Base-by-base conservation (phyloP, 2,329 filamentous ascomycete species). In the Neonectria neomacrospora region DNA sequence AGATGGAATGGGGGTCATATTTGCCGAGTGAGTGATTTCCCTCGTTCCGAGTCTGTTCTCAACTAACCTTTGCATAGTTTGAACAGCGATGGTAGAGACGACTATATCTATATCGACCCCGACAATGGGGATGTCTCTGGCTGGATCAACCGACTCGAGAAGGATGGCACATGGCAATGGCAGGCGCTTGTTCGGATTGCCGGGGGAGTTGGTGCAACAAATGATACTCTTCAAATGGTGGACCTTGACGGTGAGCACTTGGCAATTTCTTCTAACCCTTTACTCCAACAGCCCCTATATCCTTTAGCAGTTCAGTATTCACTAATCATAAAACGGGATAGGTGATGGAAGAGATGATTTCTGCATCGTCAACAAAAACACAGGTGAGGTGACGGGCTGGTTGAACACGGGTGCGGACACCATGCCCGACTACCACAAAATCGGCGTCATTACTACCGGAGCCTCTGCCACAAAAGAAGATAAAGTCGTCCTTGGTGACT, bases 21-120 rank as follows among this genome's bases (percentile, higher is more conserved):
- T 59, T 39, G 47, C 23, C 3, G 57, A 59, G 57, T 53, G 18
- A 45, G 57, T 20, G 5, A 23, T 39, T n/a, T 1, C 6, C 42
- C 18, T n/a, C 50, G 8, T 14, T 37, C 20, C 16, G 5, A 11
- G 22, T 28, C 23, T 47, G 0, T 5, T 23, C 20, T 2, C 6
- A 2, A 10, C 39, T 54, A 8, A 54, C 48, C 3, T 20, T 10
- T 3, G 14, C 2, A 3, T 32, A 62, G 59, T 8, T 51, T 62
- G 30, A 62, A 62, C 23, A 54, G 59, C 2, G 59, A 62, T 26
- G 59, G 59, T 4, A 37, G 54, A 26, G 59, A 58, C 20, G 59
- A 62, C 41, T 62, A 58, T 7, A 50, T 58, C 6, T 62, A 30
- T 14, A n/a, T 58, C 28, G 45, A 58, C 10, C 42, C 42, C 14